Percentiles rank a stretch among this genome's conserved stretches.
phyloP scores from a whole-genome alignment of 176 grass and related monocot genomes.

The Canna indica region DNA sequence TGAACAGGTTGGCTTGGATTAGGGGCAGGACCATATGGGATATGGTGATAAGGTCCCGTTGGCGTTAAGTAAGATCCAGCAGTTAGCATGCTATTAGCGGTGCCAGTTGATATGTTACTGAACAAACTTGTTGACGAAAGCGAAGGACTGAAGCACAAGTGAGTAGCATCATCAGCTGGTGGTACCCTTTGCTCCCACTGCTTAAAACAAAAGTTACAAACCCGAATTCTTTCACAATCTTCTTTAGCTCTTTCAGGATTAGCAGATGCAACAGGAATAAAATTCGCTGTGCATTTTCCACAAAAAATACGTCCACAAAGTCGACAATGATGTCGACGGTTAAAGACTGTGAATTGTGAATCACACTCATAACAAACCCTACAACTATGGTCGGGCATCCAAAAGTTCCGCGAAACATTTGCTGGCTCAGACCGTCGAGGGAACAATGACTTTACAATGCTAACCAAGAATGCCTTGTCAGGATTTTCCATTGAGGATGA shows the following conservation, averaged over 20 bases:
- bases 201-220: slow-evolving; percentile 81
- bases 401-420: slow-evolving; percentile 84
- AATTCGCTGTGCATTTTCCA: slow-evolving; percentile 71
- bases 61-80: slow-evolving; percentile 46
- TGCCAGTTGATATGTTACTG: slow-evolving; percentile 55
- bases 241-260: slow-evolving; percentile 34
- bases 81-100: slow-evolving; percentile 30
- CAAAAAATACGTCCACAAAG: slow-evolving; percentile 90
- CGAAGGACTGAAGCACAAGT: slow-evolving; percentile 33
- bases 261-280: slow-evolving; percentile 42
- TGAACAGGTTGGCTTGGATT: slow-evolving; percentile 34
- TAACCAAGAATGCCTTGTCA: slow-evolving; percentile 54
- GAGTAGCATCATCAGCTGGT: slow-evolving; percentile 27
- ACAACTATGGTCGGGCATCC: slow-evolving; percentile 97
- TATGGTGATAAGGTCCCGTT: slow-evolving; percentile 45
- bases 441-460: slow-evolving; percentile 71
- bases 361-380: slow-evolving; percentile 81
- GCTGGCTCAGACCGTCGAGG: slow-evolving; percentile 40
- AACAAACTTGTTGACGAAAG: slow-evolving; percentile 47
- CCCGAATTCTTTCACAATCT: slow-evolving; percentile 46
- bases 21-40: slow-evolving; percentile 35
- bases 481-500: slow-evolving; percentile 37
- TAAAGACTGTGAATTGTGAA: slow-evolving; percentile 70
- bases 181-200: slow-evolving; percentile 74
- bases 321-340: slow-evolving; percentile 90